A percentile compares a stretch with the other conserved stretches of the same genome.
phyloP scores from a whole-genome alignment of 2,329 filamentous ascomycete species.

The Elsinoe batatas region DNA sequence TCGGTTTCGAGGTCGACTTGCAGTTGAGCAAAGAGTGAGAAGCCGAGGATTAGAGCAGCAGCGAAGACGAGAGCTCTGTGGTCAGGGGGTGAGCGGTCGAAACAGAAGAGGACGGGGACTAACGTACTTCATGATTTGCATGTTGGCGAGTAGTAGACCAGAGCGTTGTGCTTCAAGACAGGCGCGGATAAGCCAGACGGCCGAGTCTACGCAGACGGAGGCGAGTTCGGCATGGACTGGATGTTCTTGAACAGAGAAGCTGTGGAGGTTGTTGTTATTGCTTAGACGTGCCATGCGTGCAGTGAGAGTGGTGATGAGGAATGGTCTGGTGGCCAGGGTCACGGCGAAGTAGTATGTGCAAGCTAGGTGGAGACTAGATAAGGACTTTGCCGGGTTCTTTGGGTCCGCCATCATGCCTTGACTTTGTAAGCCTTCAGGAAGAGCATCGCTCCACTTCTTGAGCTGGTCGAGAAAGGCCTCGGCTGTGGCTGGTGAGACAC shows the following conservation, averaged over 20 bases:
- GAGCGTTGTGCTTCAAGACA: constrained; percentile 41
- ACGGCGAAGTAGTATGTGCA: constrained; percentile 52
- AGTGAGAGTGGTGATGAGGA: constrained; percentile 43
- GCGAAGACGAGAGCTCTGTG: constrained; percentile 45
- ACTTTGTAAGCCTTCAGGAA: background rate
- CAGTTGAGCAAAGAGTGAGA: constrained; percentile 45
- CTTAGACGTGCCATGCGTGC: constrained; percentile 22
- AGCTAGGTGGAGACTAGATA: constrained; percentile 39
- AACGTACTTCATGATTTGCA: constrained; percentile 50
- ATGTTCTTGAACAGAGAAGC: constrained; percentile 12
- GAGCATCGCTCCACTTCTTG: background rate
- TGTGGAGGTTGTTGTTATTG: background rate
- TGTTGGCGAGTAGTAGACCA: constrained; percentile 41
- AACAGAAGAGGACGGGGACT: no score
- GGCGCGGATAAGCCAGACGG: constrained; percentile 46
- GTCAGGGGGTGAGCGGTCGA: background rate
- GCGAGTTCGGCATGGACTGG: constrained; percentile 32
- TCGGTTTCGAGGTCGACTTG: constrained; percentile 38
- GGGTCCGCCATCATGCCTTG: background rate
- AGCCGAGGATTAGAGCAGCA: constrained; percentile 47
- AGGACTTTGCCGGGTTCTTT: background rate
- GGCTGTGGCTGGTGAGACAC: background rate
- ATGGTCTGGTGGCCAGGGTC: constrained; percentile 47
- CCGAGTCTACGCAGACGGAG: constrained; percentile 46
- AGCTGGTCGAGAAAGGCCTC: background rate